These are phyloP conservation scores for Colletotrichum sidae DNA, from an alignment of 2,329 filamentous ascomycete genomes.

Conservation along the genomic window DNA sequence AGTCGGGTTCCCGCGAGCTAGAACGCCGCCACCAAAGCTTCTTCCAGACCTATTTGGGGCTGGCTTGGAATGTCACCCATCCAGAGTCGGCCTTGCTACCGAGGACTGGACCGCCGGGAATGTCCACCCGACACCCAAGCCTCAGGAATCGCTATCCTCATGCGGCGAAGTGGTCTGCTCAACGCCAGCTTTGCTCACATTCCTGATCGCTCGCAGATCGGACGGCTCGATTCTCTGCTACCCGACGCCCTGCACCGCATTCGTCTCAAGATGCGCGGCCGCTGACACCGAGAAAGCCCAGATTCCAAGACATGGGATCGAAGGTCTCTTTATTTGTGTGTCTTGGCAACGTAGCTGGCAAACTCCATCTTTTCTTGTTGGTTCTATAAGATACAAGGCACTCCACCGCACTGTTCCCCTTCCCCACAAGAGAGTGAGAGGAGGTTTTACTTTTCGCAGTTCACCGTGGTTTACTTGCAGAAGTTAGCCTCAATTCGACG, in stretches of 20 bases:
- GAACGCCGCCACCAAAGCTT: slow-evolving; percentile 17
- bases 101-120: slow-evolving; percentile 11
- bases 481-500: neutral
- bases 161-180: slow-evolving; percentile 6
- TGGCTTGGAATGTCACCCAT: slow-evolving; percentile 8
- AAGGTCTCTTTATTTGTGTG: neutral
- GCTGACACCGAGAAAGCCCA: neutral
- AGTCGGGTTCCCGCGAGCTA: slow-evolving; percentile 6
- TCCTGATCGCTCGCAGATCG: slow-evolving; percentile 11
- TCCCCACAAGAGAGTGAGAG: too few relatives aligned
- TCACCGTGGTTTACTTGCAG: too few relatives aligned
- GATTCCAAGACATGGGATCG: neutral
- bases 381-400: neutral
- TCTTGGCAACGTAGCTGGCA: slow-evolving; percentile 4
- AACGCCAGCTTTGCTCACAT: neutral
- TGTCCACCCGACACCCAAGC: neutral
- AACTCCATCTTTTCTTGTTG: neutral
- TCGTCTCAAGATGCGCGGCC: neutral
- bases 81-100: neutral
- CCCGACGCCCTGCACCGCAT: neutral
- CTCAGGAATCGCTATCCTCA: neutral
- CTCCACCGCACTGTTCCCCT: too few relatives aligned
- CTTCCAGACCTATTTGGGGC: neutral
- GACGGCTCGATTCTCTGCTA: neutral
- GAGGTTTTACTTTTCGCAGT: neutral